These are phyloP conservation scores for Parmelia sp. DNA, from an alignment of 495 filamentous ascomycete species.

Conservation along the genomic window DNA sequence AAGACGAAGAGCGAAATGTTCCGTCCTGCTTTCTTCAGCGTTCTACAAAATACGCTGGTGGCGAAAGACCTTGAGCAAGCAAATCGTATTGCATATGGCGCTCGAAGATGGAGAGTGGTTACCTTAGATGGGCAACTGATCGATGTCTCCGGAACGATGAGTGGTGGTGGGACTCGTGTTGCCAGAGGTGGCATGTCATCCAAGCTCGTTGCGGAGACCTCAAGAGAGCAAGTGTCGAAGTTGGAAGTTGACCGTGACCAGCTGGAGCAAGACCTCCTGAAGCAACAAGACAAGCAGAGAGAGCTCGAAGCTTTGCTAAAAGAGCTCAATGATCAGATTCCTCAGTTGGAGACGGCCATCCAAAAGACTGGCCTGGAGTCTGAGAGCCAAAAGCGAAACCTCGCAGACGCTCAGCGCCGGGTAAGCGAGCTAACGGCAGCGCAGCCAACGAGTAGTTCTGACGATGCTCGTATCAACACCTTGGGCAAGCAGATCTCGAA, in stretches of 20 bases:
- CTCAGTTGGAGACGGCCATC: constrained; percentile 77
- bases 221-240: constrained; percentile 80
- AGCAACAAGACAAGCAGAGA: constrained; percentile 72
- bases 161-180: constrained; percentile 83
- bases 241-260: constrained; percentile 81
- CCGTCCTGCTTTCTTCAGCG: constrained; percentile 86
- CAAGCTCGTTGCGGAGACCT: constrained; percentile 77
- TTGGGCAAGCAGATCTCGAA: constrained; percentile 72
- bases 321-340: constrained; percentile 72
- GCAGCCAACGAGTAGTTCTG: constrained; percentile 70
- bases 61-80: constrained; percentile 89
- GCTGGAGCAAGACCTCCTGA: constrained; percentile 69
- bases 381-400: constrained; percentile 76
- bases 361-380: constrained; percentile 89
- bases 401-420: constrained; percentile 75
- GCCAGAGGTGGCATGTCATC: constrained; percentile 92
- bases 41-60: constrained; percentile 88
- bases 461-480: constrained; percentile 59
- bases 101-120: constrained; percentile 88
- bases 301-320: constrained; percentile 67
- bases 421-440: constrained; percentile 74
- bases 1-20: constrained; percentile 83
- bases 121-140: constrained; percentile 93
- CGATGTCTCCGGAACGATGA: constrained; percentile 97
- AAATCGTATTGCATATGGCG: constrained; percentile 92